Evolutionary conservation across 1,139 yeast species (phyloP).

Genomic region (Sporopachydermia cereana): DNA sequence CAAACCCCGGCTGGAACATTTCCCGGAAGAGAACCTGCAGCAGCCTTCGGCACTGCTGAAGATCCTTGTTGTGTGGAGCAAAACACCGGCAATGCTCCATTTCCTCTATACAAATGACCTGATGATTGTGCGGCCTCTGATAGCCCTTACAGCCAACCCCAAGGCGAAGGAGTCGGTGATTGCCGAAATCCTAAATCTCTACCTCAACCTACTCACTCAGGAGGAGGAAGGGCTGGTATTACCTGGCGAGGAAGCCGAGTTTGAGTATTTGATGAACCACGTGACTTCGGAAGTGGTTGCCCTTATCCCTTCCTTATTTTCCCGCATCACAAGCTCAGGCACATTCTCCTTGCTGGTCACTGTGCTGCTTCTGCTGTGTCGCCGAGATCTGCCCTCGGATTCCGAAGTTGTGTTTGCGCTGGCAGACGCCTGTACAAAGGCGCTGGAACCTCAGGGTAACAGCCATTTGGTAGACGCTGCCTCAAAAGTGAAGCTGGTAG

Average conservation of each 20-base stretch:
- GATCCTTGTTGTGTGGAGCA: slow-evolving; percentile 56
- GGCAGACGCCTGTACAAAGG: slow-evolving; percentile 29
- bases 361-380: slow-evolving; percentile 10
- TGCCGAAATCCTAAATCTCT: slow-evolving; percentile 43
- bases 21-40: slow-evolving; percentile 69
- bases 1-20: slow-evolving; percentile 52
- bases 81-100: slow-evolving; percentile 33
- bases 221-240: slow-evolving; percentile 13
- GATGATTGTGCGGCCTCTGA: slow-evolving; percentile 43
- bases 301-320: slow-evolving; percentile 39
- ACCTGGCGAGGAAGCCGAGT: slow-evolving; percentile 32
- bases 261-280: slow-evolving; percentile 37
- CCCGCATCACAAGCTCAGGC: slow-evolving; percentile 22
- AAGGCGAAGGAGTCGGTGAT: slow-evolving; percentile 62
- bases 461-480: slow-evolving; percentile 47
- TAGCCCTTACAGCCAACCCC: slow-evolving; percentile 40
- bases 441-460: slow-evolving; percentile 15
- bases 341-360: background rate
- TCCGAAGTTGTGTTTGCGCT: slow-evolving; percentile 43
- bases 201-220: slow-evolving; percentile 31
- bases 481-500: slow-evolving; percentile 43
- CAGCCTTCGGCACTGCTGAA: slow-evolving; percentile 71
- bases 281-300: slow-evolving; percentile 45
- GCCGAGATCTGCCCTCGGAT: slow-evolving; percentile 41
- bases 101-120: slow-evolving; percentile 47